Evolutionary conservation across 306 rosid genomes (phyloP).

Genomic region (Corylus avellana): DNA sequence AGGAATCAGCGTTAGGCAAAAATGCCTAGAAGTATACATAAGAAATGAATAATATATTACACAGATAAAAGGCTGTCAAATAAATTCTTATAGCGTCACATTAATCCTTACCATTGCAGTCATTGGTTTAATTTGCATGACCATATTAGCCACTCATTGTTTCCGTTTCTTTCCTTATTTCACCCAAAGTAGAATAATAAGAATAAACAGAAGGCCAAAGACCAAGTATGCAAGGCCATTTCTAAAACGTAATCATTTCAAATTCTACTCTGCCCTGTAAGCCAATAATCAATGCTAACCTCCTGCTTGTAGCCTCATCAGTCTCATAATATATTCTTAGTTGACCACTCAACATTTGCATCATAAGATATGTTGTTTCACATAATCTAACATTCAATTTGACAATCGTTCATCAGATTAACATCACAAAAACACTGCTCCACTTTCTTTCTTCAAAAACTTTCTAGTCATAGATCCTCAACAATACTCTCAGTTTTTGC

Average conservation of each 20-base stretch:
- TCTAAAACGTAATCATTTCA: background rate
- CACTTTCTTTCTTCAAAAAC: background rate
- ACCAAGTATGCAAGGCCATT: background rate
- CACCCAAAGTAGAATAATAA: background rate
- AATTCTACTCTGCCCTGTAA: background rate
- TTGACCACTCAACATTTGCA: background rate
- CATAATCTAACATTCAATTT: background rate
- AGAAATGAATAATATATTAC: background rate
- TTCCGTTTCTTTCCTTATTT: background rate
- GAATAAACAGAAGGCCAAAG: background rate
- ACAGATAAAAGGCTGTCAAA: slow-evolving; percentile 7
- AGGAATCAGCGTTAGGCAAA: background rate
- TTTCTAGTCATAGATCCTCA: background rate
- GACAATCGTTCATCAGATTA: background rate
- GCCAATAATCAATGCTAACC: background rate
- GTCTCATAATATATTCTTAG: background rate
- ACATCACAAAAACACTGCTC: background rate
- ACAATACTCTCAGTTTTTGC: background rate
- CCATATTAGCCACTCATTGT: background rate
- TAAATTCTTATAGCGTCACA: background rate
- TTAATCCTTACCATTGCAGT: background rate
- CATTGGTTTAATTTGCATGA: slow-evolving; percentile 2
- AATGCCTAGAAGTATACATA: background rate
- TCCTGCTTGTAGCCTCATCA: background rate
- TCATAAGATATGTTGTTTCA: background rate